Evolutionary conservation across 441 rosid genomes (phyloP).

Genomic region (Pelargonium myrrhifolium): DNA sequence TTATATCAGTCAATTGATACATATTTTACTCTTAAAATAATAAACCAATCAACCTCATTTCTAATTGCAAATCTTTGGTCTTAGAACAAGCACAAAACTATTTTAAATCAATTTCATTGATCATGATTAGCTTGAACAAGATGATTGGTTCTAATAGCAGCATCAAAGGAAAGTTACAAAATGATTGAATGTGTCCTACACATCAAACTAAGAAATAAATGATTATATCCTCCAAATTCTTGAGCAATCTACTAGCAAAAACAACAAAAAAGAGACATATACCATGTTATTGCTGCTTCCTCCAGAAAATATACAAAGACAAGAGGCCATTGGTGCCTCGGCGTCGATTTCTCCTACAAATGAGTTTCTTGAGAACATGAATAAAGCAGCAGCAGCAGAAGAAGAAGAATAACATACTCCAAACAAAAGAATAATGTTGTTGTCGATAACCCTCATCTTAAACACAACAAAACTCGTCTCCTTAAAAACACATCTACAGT

Average conservation of each 20-base stretch:
- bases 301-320: constrained; percentile 3
- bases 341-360: neutral
- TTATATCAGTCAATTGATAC: too few relatives aligned
- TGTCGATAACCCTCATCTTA: constrained; percentile 36
- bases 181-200: neutral
- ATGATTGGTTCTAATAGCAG: too few relatives aligned
- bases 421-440: constrained; percentile 23
- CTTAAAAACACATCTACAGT: constrained; percentile 55
- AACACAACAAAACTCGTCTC: constrained; percentile 26
- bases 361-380: neutral
- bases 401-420: too few relatives aligned
- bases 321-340: neutral
- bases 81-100: too few relatives aligned
- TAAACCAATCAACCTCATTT: too few relatives aligned
- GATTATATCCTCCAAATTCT: neutral
- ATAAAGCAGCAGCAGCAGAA: constrained; percentile 29
- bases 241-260: neutral
- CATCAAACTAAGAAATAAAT: neutral
- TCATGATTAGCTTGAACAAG: too few relatives aligned
- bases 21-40: too few relatives aligned
- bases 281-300: constrained; percentile 4
- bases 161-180: too few relatives aligned
- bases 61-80: too few relatives aligned
- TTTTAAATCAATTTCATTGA: too few relatives aligned
- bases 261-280: neutral